phyloP scores from a whole-genome alignment of 495 filamentous ascomycete genomes.

The Neurospora sp. region DNA sequence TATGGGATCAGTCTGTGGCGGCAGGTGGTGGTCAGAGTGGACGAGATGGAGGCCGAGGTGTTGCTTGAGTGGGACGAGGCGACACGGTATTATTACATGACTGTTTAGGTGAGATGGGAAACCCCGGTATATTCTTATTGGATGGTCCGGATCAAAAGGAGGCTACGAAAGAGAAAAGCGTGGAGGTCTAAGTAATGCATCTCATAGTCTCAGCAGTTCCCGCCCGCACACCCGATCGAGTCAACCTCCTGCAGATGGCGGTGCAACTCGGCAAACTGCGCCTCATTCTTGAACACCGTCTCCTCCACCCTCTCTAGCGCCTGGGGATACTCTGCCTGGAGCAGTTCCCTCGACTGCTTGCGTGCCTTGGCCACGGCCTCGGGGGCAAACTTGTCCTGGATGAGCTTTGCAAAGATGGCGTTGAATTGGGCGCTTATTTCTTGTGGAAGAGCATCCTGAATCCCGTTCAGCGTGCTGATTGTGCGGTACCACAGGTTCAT shows the following conservation, averaged over 20 bases:
- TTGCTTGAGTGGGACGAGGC: conserved; percentile 29
- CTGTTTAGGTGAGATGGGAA: conserved; percentile 3
- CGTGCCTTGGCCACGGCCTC: background rate
- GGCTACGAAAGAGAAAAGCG: background rate
- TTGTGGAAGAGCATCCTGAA: background rate
- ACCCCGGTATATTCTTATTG: background rate
- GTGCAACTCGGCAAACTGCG: background rate
- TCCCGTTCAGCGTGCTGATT: background rate
- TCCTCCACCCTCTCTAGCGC: background rate
- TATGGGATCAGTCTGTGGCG: conserved; percentile 9
- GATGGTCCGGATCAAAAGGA: background rate
- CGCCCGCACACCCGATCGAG: background rate
- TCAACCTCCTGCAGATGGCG: background rate
- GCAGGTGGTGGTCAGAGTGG: conserved; percentile 19
- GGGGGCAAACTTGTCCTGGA: background rate
- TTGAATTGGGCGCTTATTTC: background rate
- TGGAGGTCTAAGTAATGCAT: background rate
- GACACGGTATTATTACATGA: conserved; percentile 13
- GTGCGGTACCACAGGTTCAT: background rate
- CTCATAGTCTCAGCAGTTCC: background rate
- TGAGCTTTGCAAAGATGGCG: background rate
- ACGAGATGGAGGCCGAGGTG: conserved; percentile 27
- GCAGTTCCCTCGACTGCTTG: background rate
- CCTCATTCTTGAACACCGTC: background rate
- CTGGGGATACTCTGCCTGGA: background rate